A percentile compares a stretch with the other conserved stretches of the same genome.
These are phyloP conservation scores for Danielozyma ontarioensis DNA, from an alignment of 805 yeast species.

Conservation along the genomic window DNA sequence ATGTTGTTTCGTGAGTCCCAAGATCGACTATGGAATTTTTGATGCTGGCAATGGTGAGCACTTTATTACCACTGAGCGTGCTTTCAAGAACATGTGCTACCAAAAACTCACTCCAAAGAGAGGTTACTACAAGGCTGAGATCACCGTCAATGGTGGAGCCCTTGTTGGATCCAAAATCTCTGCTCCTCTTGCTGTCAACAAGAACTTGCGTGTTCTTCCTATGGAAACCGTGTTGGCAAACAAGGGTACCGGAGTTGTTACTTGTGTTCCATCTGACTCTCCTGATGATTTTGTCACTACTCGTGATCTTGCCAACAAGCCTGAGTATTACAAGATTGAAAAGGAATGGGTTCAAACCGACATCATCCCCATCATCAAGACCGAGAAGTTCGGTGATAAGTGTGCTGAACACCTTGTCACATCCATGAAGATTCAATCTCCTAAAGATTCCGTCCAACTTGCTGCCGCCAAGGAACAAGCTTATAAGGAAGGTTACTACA, in stretches of 20 bases:
- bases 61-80: conserved; percentile 87
- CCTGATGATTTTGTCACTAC: conserved; percentile 95
- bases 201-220: conserved; percentile 78
- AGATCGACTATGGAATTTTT: conserved; percentile 85
- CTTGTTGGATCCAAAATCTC: conserved; percentile 82
- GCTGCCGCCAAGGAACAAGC: conserved; percentile 92
- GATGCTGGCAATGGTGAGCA: conserved; percentile 73
- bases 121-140: conserved; percentile 64
- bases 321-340: conserved; percentile 83
- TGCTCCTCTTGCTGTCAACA: conserved; percentile 75
- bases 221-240: conserved; percentile 95
- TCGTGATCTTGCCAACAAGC: conserved; percentile 77
- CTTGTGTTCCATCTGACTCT: conserved; percentile 98
- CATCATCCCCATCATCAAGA: conserved; percentile 65
- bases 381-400: conserved; percentile 82
- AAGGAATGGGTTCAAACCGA: conserved; percentile 81
- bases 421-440: conserved; percentile 86
- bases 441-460: conserved; percentile 82
- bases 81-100: conserved; percentile 95
- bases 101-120: conserved; percentile 89
- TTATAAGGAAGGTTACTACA: conserved; percentile 94
- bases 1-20: conserved; percentile 95
- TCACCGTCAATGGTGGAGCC: conserved; percentile 59
- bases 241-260: conserved; percentile 98
- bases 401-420: conserved; percentile 83